These are phyloP conservation scores for Blastocystis sp. DNA, from an alignment of 352 stramenopile species.

Conservation along the genomic window DNA sequence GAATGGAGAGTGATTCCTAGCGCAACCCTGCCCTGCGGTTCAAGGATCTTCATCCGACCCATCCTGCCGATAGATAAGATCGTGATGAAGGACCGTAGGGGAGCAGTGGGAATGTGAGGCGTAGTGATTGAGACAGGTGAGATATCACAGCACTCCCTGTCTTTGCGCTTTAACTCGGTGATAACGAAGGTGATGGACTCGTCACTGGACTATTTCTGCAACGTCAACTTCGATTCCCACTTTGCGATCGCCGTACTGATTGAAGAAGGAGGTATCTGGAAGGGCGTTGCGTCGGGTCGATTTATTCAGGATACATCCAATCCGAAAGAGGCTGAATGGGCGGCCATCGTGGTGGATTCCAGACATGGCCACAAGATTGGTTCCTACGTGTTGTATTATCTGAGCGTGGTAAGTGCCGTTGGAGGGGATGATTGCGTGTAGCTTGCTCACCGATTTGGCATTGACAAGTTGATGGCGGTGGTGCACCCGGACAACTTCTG, in stretches of 20 bases:
- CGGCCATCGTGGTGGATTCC: constrained; percentile 42
- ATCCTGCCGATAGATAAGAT: constrained; percentile 41
- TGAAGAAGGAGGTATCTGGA: constrained; percentile 32
- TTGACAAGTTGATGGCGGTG: constrained; percentile 58
- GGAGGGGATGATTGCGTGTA: not conserved
- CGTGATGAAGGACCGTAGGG: constrained; percentile 42
- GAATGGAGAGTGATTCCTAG: not conserved
- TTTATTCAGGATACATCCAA: constrained; percentile 43
- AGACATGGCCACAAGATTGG: constrained; percentile 67
- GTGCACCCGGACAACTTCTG: constrained; percentile 68
- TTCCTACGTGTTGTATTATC: constrained; percentile 59
- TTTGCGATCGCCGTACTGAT: constrained; percentile 61
- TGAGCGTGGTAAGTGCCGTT: not conserved
- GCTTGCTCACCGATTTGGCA: constrained; percentile 46
- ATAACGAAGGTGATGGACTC: constrained; percentile 43
- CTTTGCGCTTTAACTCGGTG: constrained; percentile 45
- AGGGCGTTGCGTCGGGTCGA: constrained; percentile 50
- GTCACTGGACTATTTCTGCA: constrained; percentile 58
- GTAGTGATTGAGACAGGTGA: constrained; percentile 49
- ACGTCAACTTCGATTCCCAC: constrained; percentile 55
- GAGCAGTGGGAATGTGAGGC: not conserved
- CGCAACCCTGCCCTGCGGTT: constrained; percentile 36
- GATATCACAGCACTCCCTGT: constrained; percentile 55
- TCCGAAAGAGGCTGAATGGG: constrained; percentile 49
- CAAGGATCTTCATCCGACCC: constrained; percentile 47